Evolutionary conservation across 352 stramenopile species (phyloP), one percentile per base, ranked within the genome.

Genomic region (Pythium utonaiense): DNA sequence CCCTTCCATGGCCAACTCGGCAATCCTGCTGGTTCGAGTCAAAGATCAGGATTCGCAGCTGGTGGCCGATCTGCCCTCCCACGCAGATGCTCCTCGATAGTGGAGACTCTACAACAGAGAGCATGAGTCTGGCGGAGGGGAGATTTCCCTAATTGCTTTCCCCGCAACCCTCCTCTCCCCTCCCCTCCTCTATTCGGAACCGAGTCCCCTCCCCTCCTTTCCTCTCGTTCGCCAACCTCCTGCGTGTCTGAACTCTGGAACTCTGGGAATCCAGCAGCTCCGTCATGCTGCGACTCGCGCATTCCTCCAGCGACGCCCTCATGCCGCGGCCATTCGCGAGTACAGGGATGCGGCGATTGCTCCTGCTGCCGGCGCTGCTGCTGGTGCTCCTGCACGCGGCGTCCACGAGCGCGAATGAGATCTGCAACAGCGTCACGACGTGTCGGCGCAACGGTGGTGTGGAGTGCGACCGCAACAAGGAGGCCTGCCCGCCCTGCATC

Each of bases 401-500:
- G 16, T 12, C 10, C 24, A 38, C 13, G 34, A 40, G 31, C 22
- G 53, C 41, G 10, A 38, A 36, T 13, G 57, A 62, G 31, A 60
- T 70, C 34, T 70, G 63, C 30, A 36, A 62, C 19, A 14, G 47
- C 34, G 53, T 70, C 41, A 70, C 42, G 31, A 54, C 31, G n/a
- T 70, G 63, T 21, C 53, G 52, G 2, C 45, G 27, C 38, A 60
- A 61, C 13, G 55, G 52, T 45, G 51, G 56, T 36, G 36, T 3
- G 19, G 52, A 55, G 21, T 70, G 63, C 63, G 38, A 63, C 53
- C 56, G 57, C 16, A 73, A 60, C 57, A 75, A 58, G n/a, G 69
- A 66, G 48, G 44, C 71, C 6, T 90, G 80, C 22, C 80, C 80
- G 57, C 78, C 80, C 2, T 90, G 80, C 61, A 78, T 90, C 53